Base-by-base conservation (phyloP, 352 stramenopile genomes). In the Phytophthora tubulina region DNA sequence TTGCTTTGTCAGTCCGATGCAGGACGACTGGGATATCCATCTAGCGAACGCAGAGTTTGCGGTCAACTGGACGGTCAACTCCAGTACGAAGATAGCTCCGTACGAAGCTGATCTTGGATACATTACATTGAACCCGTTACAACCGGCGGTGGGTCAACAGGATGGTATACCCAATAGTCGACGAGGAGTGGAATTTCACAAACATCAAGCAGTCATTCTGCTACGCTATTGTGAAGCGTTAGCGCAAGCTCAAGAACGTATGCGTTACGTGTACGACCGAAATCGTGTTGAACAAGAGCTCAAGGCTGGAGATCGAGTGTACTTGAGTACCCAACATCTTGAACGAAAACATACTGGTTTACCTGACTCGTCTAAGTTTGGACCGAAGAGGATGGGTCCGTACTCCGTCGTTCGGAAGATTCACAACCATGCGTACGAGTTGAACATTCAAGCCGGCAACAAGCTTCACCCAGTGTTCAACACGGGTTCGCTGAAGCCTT, bases 371-470 rank as follows among this genome's bases (percentile, higher is more conserved):
- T 21, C 21, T 27, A 73, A 70, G 32, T 61, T 21, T 21, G 17
- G 17, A 21, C 17, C 17, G 17, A 21, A 21, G 17, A 1, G 17
- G 17, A 21, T 21, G 17, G 17, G 17, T 21, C 17, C 17, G 17
- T 1, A 1, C 17, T 21, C 17, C 17, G 17, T 21, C 17, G 17
- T 21, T 21, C 17, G 17, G 17, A 21, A 21, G 17, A 21, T 21
- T 21, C 17, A 21, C 17, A 21, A 69, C 5, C 67, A 74, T n/a
- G 67, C 53, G 7, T 75, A 74, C 32, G 39, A 75, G 15, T 35
- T 71, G 0, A 75, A 75, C 48, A 74, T 70, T 13, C 67, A 67
- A 45, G 30, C 59, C 3, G 63, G 63, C 0, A 70, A 65, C 31
- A 64, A 63, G 13, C 48, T 67, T 1, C 55, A 72, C 51, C 46